These are phyloP conservation scores for Termitomyces heimii DNA, from an alignment of 768 basidiomycete species.

Conservation along the genomic window DNA sequence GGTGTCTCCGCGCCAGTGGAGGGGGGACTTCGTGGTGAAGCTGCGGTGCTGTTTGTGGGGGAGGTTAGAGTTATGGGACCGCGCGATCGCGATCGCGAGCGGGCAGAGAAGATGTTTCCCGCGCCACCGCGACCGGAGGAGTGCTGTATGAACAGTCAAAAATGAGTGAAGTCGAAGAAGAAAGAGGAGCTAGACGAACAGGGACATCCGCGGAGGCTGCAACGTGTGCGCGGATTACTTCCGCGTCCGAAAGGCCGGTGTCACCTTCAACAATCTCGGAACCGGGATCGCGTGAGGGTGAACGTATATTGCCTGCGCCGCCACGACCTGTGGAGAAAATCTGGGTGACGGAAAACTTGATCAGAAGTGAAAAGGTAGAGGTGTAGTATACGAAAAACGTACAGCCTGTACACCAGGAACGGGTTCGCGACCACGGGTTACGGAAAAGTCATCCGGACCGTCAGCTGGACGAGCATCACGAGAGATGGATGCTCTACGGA, in stretches of 20 bases:
- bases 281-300: conserved; percentile 53
- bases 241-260: conserved; percentile 26
- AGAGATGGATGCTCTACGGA: conserved; percentile 44
- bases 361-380: neutral
- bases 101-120: conserved; percentile 50
- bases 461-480: conserved; percentile 34
- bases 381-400: conserved; percentile 2
- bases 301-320: conserved; percentile 87
- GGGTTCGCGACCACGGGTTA: conserved; percentile 57
- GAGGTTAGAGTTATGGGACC: neutral
- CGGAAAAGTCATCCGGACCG: conserved; percentile 50
- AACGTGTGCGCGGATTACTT: conserved; percentile 29
- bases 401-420: conserved; percentile 30
- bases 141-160: conserved; percentile 23
- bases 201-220: conserved; percentile 22
- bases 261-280: conserved; percentile 15
- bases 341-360: conserved; percentile 18
- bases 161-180: neutral
- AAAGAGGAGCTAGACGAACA: conserved; percentile 22
- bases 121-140: conserved; percentile 62
- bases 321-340: conserved; percentile 69
- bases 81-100: conserved; percentile 40
- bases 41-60: neutral
- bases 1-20: neutral
- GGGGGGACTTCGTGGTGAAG: neutral